Percentiles rank a stretch among this genome's conserved stretches.
These are phyloP conservation scores for Colletotrichum graminicola DNA, from an alignment of 2,329 filamentous ascomycete species.

Conservation along the genomic window DNA sequence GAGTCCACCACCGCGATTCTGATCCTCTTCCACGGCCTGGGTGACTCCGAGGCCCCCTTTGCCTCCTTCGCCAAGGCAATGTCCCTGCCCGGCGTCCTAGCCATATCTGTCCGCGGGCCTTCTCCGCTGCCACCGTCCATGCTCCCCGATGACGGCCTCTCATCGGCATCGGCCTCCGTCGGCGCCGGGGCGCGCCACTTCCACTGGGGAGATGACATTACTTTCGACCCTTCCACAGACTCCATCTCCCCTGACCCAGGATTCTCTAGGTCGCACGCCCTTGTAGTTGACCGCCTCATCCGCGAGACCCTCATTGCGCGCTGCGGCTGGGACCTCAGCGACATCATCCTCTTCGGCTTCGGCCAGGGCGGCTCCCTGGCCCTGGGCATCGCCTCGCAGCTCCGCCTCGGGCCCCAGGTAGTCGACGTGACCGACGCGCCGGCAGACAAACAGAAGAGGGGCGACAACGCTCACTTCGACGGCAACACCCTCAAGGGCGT, in stretches of 20 bases:
- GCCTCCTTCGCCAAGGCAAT: constrained; percentile 76
- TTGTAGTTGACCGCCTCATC: constrained; percentile 66
- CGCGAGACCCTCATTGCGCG: constrained; percentile 62
- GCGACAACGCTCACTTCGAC: background rate
- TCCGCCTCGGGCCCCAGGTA: constrained; percentile 53
- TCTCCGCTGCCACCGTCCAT: constrained; percentile 76
- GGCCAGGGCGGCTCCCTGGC: constrained; percentile 76
- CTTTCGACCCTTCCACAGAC: constrained; percentile 63
- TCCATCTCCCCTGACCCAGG: constrained; percentile 73
- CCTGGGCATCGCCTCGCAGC: constrained; percentile 64
- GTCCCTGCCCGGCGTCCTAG: constrained; percentile 80
- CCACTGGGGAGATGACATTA: constrained; percentile 78
- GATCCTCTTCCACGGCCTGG: constrained; percentile 86
- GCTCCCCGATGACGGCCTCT: constrained; percentile 56
- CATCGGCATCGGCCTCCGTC: constrained; percentile 21
- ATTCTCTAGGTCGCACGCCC: constrained; percentile 61
- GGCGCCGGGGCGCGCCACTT: constrained; percentile 52
- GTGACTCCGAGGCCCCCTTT: constrained; percentile 79
- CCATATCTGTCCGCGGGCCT: constrained; percentile 80
- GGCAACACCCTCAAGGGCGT: constrained; percentile 63
- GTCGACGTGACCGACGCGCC: constrained; percentile 49
- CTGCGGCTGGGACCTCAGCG: constrained; percentile 70
- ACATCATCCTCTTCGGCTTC: constrained; percentile 75
- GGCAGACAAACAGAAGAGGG: constrained; percentile 10
- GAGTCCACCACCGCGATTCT: constrained; percentile 80